Base-by-base conservation (phyloP, 192 early-diverging fungal genomes). In the Entomortierella beljakovae region DNA sequence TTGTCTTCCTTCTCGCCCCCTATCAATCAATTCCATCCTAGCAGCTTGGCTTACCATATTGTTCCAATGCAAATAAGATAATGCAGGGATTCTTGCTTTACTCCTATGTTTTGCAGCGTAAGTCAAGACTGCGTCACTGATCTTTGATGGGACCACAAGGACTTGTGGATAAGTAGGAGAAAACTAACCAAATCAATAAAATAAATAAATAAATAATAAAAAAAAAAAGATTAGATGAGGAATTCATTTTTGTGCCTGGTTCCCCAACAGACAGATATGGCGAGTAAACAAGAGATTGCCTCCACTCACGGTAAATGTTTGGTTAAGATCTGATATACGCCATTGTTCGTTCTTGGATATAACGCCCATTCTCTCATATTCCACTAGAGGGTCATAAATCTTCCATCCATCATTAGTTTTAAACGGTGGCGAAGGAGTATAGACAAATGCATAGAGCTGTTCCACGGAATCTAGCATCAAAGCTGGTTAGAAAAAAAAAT, bases 81-180 rank as follows among this genome's bases (percentile, higher is more conserved):
- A 83, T 10, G 91, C 93, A 1, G 98, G 98, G 67, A 99, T 90
- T 28, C 98, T 82, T 0, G 86, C 83, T 81, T 97, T 99, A 82
- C 94, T 96, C 61, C 98, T 85, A 72, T 97, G 96, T 80, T 91
- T 92, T 23, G 87, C 91, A 9, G 95, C 96, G 83, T 99, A 92
- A 23, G 87, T 91, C 64, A 99, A 79, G 20, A 93, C 91, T 49
- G 90, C 93, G 71, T 99, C 98, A 66, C 91, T 95, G 67, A 99
- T 98, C 68, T 87, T 90, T 16, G 84, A 46, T 16, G 98, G 98
- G 8, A 99, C 96, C 0, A 88, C 92, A 51, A 99, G 70, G 7
- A 87, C 61, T 0, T 85, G 65, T 26, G 98, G 97, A 76, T 99
- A 99, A 16, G 98, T 98, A 2, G 92, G 84, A 46, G 92, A 96